These are phyloP conservation scores for Elymus sibiricus DNA, from an alignment of 176 grass and related monocot genomes.

Conservation along the genomic window DNA sequence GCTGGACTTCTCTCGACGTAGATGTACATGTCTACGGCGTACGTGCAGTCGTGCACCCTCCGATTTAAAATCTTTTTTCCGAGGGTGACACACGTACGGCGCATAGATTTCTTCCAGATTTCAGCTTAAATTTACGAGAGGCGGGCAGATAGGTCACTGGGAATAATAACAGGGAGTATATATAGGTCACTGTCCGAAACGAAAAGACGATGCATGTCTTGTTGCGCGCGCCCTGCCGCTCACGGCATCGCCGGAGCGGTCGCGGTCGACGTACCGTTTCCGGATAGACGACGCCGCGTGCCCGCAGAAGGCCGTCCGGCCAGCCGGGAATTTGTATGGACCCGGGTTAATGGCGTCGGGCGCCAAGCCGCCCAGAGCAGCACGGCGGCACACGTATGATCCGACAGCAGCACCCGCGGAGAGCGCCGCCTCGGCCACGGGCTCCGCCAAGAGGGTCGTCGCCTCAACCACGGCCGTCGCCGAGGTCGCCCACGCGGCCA, in stretches of 20 bases:
- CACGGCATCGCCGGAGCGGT: conserved; percentile 19
- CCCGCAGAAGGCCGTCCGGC: not conserved
- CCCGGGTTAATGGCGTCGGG: not conserved
- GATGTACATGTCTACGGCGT: not conserved
- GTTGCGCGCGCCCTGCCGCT: conserved; percentile 16
- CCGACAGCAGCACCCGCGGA: no score
- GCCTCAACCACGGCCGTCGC: no score
- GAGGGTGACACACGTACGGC: not conserved
- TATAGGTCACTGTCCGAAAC: not conserved
- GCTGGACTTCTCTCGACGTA: not conserved
- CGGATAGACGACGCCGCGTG: not conserved
- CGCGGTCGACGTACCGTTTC: not conserved
- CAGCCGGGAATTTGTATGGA: not conserved
- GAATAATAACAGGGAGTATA: not conserved
- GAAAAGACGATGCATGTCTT: conserved; percentile 22
- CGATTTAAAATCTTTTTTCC: not conserved
- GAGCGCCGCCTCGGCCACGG: no score
- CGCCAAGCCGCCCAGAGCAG: not conserved
- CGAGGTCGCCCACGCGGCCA: no score
- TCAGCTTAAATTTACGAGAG: not conserved
- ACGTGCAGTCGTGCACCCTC: not conserved
- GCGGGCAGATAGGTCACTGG: not conserved
- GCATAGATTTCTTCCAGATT: no score
- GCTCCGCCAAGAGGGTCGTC: no score
- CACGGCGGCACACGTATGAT: not conserved